Base-by-base conservation (phyloP, 1,284 basidiomycete species). In the Chalciporus sp. region DNA sequence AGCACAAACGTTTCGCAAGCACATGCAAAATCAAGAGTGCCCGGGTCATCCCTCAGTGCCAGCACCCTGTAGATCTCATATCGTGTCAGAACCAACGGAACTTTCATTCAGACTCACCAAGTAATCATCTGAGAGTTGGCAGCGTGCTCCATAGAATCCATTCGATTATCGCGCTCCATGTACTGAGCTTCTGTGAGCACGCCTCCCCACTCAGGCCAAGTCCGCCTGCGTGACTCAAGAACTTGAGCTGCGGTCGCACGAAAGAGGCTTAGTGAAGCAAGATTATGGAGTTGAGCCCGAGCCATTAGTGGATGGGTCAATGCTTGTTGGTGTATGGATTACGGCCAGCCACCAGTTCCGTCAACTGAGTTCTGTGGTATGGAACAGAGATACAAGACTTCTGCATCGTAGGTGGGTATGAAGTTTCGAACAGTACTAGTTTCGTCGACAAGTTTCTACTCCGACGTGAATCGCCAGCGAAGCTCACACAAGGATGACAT, bases 1-100 rank as follows among this genome's bases (percentile, higher is more conserved):
- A 11, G 33, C 16, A 67, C 72, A 51, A 35, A 79, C 78, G 76
- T 77, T 58, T 79, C 76, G 58, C 77, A 79, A 35, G 76, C 69
- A 51, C 75, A 76, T 58, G 70, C 64, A 57, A 77, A 76, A 49
- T 78, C 71, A 6, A 76, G 59, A 1, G 75, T 74, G 8, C 61
- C 59, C 1, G 73, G 67, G 57, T 75, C 61, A 28, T 66, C 61
- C 51, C 72, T 62, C 11, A 74, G 74, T 27, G 71, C 76, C 7
- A 80, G 62, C 0, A 78, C 75, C 77, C 79, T 81, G 55, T n/a
- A 37, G 6, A 11, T n/a, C 6, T 17, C 35, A 17, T 16, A 26
- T 43, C 31, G 16, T 19, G 47, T 20, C 20, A 37, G 35, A 27
- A 26, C 35, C 55, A 51, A 23, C 11, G 17, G 26, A 42, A n/a